phyloP scores from a whole-genome alignment of 1,284 basidiomycete genomes.

The Puccinia novopanici region DNA sequence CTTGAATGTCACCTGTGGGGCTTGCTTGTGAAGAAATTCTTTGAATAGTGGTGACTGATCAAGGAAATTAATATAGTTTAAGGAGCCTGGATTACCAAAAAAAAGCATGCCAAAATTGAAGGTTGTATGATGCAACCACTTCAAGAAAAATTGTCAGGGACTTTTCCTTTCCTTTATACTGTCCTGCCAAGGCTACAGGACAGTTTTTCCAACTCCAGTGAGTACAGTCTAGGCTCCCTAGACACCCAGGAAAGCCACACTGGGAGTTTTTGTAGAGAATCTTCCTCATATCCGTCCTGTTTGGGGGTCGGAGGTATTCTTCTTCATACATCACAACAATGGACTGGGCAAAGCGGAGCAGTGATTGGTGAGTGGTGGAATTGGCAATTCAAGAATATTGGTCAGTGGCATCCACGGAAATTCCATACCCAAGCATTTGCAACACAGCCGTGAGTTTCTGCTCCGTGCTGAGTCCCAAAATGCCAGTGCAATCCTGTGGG shows the following conservation, averaged over 20 bases:
- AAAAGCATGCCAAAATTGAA: slow-evolving; percentile 33
- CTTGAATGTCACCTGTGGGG: neutral
- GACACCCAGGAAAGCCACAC: slow-evolving; percentile 12
- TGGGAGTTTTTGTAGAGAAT: neutral
- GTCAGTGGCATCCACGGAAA: neutral
- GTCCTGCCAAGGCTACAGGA: neutral
- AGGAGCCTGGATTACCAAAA: slow-evolving; percentile 28
- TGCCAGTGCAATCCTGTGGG: slow-evolving; percentile 7
- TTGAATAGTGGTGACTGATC: slow-evolving; percentile 6
- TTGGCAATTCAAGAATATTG: slow-evolving; percentile 5
- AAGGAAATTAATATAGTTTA: slow-evolving; percentile 40
- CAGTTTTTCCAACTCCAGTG: slow-evolving; percentile 37
- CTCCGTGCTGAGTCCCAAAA: neutral
- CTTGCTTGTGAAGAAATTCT: neutral
- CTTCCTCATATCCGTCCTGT: neutral
- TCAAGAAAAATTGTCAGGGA: neutral
- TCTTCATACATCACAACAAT: neutral
- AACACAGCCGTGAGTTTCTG: neutral
- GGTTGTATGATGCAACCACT: neutral
- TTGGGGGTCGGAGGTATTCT: slow-evolving; percentile 31
- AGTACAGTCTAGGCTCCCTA: slow-evolving; percentile 18
- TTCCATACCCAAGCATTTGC: too few relatives aligned
- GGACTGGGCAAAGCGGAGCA: neutral
- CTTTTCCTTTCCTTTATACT: slow-evolving; percentile 35
- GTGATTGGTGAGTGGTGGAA: neutral